A percentile compares a stretch with the other conserved stretches of the same genome.
Conservation (phyloP, 2,329 filamentous ascomycete genomes). For the Fusarium verticillioides region DNA sequence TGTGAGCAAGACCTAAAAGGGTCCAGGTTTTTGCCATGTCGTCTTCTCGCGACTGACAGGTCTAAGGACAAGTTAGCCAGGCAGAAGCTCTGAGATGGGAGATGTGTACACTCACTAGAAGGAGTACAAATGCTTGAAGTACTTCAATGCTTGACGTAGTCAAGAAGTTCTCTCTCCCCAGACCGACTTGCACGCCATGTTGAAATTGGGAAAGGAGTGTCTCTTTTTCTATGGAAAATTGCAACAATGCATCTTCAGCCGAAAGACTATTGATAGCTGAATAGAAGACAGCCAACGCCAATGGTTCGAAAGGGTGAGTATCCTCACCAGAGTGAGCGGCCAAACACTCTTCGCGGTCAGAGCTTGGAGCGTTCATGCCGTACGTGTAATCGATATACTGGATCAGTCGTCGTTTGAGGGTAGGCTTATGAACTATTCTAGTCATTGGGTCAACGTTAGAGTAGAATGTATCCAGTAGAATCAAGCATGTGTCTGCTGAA, state of each 20-base stretch:
- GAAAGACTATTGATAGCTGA: not conserved
- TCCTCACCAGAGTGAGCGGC: accelerated
- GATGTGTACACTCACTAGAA: not conserved
- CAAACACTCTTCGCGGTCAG: not conserved
- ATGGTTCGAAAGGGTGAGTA: not conserved
- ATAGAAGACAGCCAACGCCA: not conserved
- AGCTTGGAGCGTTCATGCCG: not conserved
- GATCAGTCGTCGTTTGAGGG: not conserved
- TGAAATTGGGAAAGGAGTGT: not conserved
- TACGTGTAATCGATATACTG: not conserved
- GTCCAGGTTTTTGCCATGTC: not conserved
- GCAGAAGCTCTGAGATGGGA: accelerated
- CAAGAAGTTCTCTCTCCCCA: not conserved
- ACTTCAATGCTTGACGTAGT: not conserved
- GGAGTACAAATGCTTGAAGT: not conserved
- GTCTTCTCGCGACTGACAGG: not conserved
- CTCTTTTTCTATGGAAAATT: not conserved
- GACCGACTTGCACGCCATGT: not conserved
- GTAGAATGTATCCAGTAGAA: not conserved
- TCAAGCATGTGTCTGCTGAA: not conserved
- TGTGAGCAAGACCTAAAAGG: not conserved
- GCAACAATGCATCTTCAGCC: not conserved
- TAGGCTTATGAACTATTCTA: not conserved
- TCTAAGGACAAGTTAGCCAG: not conserved
- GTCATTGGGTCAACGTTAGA: not conserved